These are phyloP conservation scores for Wickerhamomyces queroliae DNA, from an alignment of 805 yeast genomes.

Conservation along the genomic window DNA sequence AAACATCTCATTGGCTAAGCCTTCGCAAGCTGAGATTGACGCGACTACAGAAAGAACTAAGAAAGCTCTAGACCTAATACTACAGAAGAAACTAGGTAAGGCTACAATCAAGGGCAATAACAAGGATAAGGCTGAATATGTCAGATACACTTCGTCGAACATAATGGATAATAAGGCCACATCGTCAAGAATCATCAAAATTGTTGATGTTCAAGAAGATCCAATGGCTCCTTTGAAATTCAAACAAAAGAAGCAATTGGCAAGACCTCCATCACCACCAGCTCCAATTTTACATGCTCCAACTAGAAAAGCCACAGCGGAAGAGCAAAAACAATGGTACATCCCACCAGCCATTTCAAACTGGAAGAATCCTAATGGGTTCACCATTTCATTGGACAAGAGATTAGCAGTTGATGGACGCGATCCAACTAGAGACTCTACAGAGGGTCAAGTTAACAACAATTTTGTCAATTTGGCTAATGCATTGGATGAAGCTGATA, in stretches of 20 bases:
- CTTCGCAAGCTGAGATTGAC: conserved; percentile 39
- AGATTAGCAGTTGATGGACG: conserved; percentile 51
- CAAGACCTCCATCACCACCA: conserved; percentile 68
- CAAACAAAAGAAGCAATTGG: conserved; percentile 61
- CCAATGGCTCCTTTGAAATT: conserved; percentile 84
- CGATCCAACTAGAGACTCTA: conserved; percentile 26
- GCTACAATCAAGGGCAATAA: conserved; percentile 18
- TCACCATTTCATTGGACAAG: conserved; percentile 74
- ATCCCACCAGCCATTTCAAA: conserved; percentile 90
- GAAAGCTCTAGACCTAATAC: conserved; percentile 44
- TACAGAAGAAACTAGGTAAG: conserved; percentile 34
- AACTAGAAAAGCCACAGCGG: conserved; percentile 44
- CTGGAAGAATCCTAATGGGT: conserved; percentile 94
- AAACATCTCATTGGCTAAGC: conserved; percentile 34
- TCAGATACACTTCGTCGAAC: conserved; percentile 38
- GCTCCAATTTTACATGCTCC: conserved; percentile 60
- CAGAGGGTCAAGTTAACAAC: conserved; percentile 39
- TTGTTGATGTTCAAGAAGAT: conserved; percentile 65
- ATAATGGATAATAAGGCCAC: conserved; percentile 24
- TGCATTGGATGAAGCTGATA: conserved; percentile 69
- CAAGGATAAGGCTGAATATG: conserved; percentile 35
- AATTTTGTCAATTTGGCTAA: conserved; percentile 58
- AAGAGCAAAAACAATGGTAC: conserved; percentile 75
- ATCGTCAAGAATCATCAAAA: conserved; percentile 47
- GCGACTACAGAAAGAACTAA: conserved; percentile 51